phyloP scores from a whole-genome alignment of 352 stramenopile genomes.

The Aphanomyces astaci region DNA sequence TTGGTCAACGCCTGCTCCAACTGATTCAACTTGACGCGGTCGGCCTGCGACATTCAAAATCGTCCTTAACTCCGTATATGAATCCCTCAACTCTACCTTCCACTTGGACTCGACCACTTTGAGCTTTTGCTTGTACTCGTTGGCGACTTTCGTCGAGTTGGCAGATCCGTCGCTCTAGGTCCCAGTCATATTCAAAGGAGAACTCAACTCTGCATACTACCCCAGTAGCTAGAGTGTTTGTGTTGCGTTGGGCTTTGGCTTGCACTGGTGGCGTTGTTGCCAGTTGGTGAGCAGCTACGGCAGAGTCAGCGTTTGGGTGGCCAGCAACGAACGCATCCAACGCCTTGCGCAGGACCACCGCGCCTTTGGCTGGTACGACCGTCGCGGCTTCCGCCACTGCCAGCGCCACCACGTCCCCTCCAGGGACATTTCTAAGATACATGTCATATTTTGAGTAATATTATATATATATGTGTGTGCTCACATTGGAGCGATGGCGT shows the following conservation, averaged over 20 bases:
- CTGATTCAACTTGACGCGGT: constrained; percentile 68
- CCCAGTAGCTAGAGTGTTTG: neutral
- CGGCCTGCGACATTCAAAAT: too few relatives aligned
- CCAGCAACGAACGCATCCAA: constrained; percentile 43
- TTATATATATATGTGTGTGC: too few relatives aligned
- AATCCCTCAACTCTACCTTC: too few relatives aligned
- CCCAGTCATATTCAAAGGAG: neutral
- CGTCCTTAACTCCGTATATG: too few relatives aligned
- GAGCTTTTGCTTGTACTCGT: constrained; percentile 71
- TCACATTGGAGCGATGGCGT: constrained; percentile 31
- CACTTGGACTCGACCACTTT: constrained; percentile 52
- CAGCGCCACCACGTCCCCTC: neutral
- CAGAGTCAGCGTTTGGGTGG: constrained; percentile 24
- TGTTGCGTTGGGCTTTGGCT: neutral
- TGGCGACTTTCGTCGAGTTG: constrained; percentile 31
- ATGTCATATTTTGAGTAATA: neutral
- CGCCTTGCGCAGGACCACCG: constrained; percentile 51
- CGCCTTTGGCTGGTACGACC: constrained; percentile 47
- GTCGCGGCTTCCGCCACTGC: constrained; percentile 35
- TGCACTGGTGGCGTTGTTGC: too few relatives aligned
- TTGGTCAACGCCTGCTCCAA: constrained; percentile 57
- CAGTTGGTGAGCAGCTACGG: constrained; percentile 7
- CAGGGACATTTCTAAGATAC: neutral
- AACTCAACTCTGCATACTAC: neutral
- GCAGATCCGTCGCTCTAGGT: neutral